These are phyloP conservation scores for Hippophae tibetana DNA, from an alignment of 306 rosid genomes.

Conservation along the genomic window DNA sequence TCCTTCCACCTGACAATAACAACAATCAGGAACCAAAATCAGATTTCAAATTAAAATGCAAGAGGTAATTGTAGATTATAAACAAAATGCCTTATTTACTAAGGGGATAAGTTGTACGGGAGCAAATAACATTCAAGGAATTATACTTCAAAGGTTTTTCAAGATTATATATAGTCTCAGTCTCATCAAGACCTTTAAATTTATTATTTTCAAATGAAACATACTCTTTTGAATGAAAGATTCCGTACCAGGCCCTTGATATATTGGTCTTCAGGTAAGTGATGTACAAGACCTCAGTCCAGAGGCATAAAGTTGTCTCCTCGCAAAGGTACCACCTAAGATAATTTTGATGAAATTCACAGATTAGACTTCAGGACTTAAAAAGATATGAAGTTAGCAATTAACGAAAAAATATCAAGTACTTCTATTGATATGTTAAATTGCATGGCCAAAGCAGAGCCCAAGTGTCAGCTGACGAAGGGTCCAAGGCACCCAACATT, in stretches of 20 bases:
- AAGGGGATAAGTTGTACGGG: no score
- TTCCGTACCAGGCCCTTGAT: conserved; percentile 58
- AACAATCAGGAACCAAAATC: conserved; percentile 17
- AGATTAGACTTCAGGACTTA: conserved; percentile 7
- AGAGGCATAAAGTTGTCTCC: conserved; percentile 83
- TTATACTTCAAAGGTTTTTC: no score
- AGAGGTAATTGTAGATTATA: background rate
- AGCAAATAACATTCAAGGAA: no score
- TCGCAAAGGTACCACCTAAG: conserved; percentile 90
- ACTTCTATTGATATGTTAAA: no score
- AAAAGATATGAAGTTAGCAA: background rate
- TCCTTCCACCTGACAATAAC: conserved; percentile 81
- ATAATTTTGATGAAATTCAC: conserved; percentile 20
- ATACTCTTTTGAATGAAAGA: conserved; percentile 11
- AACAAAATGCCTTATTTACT: no score
- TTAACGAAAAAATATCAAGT: background rate
- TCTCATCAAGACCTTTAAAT: background rate
- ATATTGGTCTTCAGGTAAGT: conserved; percentile 61
- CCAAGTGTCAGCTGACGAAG: no score
- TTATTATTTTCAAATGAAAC: conserved; percentile 3
- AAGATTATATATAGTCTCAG: no score
- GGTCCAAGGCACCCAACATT: no score
- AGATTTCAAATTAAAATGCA: conserved; percentile 9
- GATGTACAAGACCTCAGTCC: conserved; percentile 78
- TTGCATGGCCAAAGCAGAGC: no score